phyloP scores from a whole-genome alignment of 768 basidiomycete genomes.

The Boletus pseudo-olivaceus region DNA sequence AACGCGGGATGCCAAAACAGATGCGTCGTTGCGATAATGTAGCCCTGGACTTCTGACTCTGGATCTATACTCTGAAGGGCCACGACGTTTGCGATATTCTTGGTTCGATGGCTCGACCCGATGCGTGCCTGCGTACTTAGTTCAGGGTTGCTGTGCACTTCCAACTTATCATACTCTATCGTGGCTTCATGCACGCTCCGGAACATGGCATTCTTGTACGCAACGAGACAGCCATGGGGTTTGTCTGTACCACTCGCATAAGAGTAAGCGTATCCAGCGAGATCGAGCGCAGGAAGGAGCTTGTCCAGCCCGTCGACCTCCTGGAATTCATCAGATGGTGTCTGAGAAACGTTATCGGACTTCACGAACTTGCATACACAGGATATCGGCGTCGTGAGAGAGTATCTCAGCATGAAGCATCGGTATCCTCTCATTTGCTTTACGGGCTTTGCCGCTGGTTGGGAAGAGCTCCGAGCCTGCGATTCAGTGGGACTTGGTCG shows the following conservation, averaged over 20 bases:
- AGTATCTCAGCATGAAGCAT: constrained; percentile 79
- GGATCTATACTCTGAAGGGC: constrained; percentile 50
- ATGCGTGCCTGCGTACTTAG: constrained; percentile 33
- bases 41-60: constrained; percentile 40
- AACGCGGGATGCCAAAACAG: constrained; percentile 94
- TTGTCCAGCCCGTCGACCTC: constrained; percentile 84
- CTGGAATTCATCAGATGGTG: constrained; percentile 36
- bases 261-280: constrained; percentile 59
- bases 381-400: constrained; percentile 68
- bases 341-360: neutral
- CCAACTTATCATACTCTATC: constrained; percentile 69
- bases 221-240: constrained; percentile 83
- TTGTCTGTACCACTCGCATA: constrained; percentile 73
- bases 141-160: constrained; percentile 40
- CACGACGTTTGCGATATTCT: constrained; percentile 76
- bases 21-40: constrained; percentile 86
- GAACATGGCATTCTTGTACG: constrained; percentile 57
- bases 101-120: constrained; percentile 66
- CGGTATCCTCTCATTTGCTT: constrained; percentile 64
- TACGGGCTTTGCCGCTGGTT: constrained; percentile 73
- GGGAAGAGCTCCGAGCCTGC: constrained; percentile 80
- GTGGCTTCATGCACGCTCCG: constrained; percentile 41
- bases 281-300: constrained; percentile 62
- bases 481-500: neutral
- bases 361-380: constrained; percentile 76